A percentile compares a stretch with the other conserved stretches of the same genome.
Conservation (phyloP, 805 yeast species). For the Schwanniomyces polymorphus region DNA sequence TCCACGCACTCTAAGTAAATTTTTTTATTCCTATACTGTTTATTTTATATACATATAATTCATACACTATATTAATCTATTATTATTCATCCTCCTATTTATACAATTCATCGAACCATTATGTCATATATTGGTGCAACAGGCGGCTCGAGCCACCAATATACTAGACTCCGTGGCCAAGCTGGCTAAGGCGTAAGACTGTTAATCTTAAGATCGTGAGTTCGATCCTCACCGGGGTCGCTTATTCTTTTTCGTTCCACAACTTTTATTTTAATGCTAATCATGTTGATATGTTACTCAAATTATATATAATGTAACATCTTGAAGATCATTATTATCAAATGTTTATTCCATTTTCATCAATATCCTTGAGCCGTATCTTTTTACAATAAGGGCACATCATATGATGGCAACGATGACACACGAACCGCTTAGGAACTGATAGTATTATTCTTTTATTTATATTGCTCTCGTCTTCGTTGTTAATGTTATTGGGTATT, state of each 20-base stretch:
- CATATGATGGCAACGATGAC: constrained; percentile 41
- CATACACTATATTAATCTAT: not conserved
- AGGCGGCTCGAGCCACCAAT: not conserved
- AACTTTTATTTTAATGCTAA: not conserved
- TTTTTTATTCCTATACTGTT: not conserved
- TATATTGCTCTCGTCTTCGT: not conserved
- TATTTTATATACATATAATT: not conserved
- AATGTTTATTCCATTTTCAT: not conserved
- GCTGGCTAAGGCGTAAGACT: constrained; percentile 15
- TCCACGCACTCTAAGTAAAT: not conserved
- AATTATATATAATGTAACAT: too few relatives aligned
- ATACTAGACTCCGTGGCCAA: constrained; percentile 12
- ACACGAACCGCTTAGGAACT: constrained; percentile 34
- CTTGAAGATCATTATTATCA: not conserved
- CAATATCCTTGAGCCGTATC: constrained; percentile 30
- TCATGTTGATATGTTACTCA: too few relatives aligned
- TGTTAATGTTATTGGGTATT: not conserved
- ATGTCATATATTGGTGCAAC: not conserved
- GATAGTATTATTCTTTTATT: constrained; percentile 20
- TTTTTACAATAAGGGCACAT: constrained; percentile 44
- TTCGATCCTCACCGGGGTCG: constrained; percentile 15
- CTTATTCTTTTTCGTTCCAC: not conserved
- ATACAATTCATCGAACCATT: not conserved
- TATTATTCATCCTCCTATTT: not conserved
- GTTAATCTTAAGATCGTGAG: constrained; percentile 14